Evolutionary conservation across 2,329 filamentous ascomycete species (phyloP).

Genomic region (Septoria linicola): DNA sequence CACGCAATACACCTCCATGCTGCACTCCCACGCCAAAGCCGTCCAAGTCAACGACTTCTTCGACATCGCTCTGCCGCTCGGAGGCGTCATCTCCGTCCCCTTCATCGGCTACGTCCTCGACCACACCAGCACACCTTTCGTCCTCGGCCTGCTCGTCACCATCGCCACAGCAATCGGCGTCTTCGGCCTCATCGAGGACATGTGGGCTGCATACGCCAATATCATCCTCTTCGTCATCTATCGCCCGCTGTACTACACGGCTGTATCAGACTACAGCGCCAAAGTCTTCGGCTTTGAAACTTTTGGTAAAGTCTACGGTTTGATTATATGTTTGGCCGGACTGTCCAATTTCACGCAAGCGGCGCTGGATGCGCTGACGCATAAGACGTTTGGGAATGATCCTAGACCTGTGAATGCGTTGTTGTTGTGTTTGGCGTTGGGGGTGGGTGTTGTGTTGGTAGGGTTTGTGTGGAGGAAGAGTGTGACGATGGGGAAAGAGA

Average conservation of each 20-base stretch:
- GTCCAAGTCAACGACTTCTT: slow-evolving; percentile 78
- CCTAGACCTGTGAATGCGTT: slow-evolving; percentile 75
- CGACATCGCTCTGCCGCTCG: slow-evolving; percentile 78
- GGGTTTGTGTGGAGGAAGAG: slow-evolving; percentile 61
- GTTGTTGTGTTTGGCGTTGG: slow-evolving; percentile 60
- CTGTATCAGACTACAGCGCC: slow-evolving; percentile 81
- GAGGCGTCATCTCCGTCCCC: slow-evolving; percentile 79
- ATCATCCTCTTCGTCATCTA: slow-evolving; percentile 79
- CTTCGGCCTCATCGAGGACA: slow-evolving; percentile 69
- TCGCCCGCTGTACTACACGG: slow-evolving; percentile 86
- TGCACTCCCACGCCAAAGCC: slow-evolving; percentile 61
- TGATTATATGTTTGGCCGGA: slow-evolving; percentile 83
- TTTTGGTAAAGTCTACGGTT: slow-evolving; percentile 90
- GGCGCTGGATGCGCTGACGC: slow-evolving; percentile 74
- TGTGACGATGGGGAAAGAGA: slow-evolving; percentile 43
- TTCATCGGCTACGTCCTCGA: slow-evolving; percentile 83
- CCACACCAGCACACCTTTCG: slow-evolving; percentile 68
- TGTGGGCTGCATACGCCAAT: slow-evolving; percentile 73
- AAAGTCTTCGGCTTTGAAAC: slow-evolving; percentile 92
- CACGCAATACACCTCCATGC: slow-evolving; percentile 75
- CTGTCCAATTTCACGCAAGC: slow-evolving; percentile 82
- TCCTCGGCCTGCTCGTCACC: slow-evolving; percentile 68
- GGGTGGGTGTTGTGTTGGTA: slow-evolving; percentile 66
- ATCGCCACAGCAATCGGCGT: slow-evolving; percentile 73
- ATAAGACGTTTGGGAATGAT: slow-evolving; percentile 67